phyloP scores from a whole-genome alignment of 1,284 basidiomycete species.

The Uromyces viciae-fabae region DNA sequence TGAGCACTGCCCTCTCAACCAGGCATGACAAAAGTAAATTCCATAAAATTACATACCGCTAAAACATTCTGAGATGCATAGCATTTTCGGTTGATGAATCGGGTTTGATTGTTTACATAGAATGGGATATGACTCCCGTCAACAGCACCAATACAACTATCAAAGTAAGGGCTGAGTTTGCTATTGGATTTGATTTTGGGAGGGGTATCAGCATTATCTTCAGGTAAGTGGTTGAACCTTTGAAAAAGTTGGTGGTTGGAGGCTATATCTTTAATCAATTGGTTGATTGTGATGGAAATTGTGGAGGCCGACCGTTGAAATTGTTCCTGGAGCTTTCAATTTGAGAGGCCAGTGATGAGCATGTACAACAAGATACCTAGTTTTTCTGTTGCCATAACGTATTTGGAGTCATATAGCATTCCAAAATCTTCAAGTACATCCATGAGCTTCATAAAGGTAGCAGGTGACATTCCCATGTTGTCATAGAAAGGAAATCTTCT shows the following conservation, averaged over 20 bases:
- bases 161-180: not conserved
- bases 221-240: too few species aligned
- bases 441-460: not conserved
- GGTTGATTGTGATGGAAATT: not conserved
- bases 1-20: slow-evolving; percentile 19
- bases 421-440: not conserved
- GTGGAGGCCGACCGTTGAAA: slow-evolving; percentile 6
- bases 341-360: slow-evolving; percentile 4
- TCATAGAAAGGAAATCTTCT: not conserved
- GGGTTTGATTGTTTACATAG: not conserved
- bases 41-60: slow-evolving; percentile 20
- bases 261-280: not conserved
- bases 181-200: too few species aligned
- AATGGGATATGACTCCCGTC: not conserved
- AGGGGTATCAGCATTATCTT: too few species aligned
- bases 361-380: not conserved
- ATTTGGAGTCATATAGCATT: not conserved
- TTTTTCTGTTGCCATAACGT: not conserved
- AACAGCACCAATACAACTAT: not conserved
- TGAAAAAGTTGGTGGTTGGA: too few species aligned
- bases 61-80: too few species aligned
- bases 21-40: slow-evolving; percentile 12
- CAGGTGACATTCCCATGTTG: not conserved
- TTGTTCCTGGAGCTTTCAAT: not conserved
- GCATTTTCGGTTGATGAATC: too few species aligned